phyloP scores from a whole-genome alignment of 257 asterid species.

The Linaria vulgaris region DNA sequence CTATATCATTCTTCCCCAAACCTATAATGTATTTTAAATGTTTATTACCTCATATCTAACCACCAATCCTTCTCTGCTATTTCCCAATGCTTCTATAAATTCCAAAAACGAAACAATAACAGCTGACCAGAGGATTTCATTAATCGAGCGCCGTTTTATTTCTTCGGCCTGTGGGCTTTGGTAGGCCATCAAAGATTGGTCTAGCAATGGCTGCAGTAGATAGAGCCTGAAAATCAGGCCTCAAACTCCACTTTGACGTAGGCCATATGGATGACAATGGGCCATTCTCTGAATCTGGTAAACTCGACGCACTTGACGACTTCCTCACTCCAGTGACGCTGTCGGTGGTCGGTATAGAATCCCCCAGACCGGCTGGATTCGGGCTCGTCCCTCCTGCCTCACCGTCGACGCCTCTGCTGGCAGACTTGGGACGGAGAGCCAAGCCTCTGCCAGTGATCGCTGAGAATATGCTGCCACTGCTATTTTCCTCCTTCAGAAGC shows the following conservation, averaged over 20 bases:
- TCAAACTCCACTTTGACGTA: conserved; percentile 77
- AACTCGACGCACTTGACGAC: conserved; percentile 69
- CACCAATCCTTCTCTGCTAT: no score
- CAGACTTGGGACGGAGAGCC: conserved; percentile 78
- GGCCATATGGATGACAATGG: conserved; percentile 59
- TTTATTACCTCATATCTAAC: no score
- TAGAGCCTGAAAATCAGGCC: conserved; percentile 69
- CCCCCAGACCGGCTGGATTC: conserved; percentile 38
- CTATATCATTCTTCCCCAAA: no score
- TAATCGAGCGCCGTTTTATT: conserved; percentile 35
- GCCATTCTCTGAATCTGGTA: conserved; percentile 64
- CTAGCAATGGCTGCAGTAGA: conserved; percentile 64
- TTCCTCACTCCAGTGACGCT: conserved; percentile 42
- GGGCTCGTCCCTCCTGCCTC: conserved; percentile 43
- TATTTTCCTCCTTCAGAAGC: conserved; percentile 68
- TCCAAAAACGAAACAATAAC: no score
- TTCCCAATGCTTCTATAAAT: no score
- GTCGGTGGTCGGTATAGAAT: conserved; percentile 39
- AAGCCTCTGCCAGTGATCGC: conserved; percentile 56
- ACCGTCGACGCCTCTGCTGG: conserved; percentile 38
- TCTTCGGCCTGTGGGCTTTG: conserved; percentile 55
- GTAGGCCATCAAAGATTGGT: conserved; percentile 80
- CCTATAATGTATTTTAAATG: no score
- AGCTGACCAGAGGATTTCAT: no score
- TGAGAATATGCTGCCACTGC: conserved; percentile 49